These are phyloP conservation scores for Mycosarcoma maydis DNA, from an alignment of 1,284 basidiomycete species.

Conservation along the genomic window DNA sequence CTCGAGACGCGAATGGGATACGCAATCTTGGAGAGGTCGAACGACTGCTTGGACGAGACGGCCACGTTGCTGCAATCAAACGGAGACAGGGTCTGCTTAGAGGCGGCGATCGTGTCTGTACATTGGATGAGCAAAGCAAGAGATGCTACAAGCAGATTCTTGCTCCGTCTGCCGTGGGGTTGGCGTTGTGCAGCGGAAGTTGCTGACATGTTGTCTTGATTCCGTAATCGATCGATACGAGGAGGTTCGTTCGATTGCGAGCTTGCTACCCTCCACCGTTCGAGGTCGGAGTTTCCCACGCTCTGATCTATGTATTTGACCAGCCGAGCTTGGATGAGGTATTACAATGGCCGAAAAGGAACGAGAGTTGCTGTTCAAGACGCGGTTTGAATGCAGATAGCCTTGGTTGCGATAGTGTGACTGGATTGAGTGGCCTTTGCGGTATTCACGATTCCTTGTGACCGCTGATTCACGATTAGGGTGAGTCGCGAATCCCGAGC, in stretches of 20 bases:
- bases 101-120: constrained; percentile 3
- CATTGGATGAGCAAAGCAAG: constrained; percentile 15
- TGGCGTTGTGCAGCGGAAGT: constrained; percentile 2
- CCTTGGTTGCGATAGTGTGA: background rate
- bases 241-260: background rate
- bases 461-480: background rate
- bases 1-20: constrained; percentile 46
- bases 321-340: too few species aligned
- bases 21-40: constrained; percentile 42
- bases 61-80: constrained; percentile 44
- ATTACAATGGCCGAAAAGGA: background rate
- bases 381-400: background rate
- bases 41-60: constrained; percentile 33
- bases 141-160: constrained; percentile 11
- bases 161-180: background rate
- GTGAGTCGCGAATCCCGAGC: constrained; percentile 7
- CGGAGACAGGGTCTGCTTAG: constrained; percentile 39
- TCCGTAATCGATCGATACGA: background rate
- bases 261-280: too few species aligned
- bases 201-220: constrained; percentile 8
- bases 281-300: too few species aligned
- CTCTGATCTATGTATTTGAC: too few species aligned
- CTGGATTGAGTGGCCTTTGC: too few species aligned
- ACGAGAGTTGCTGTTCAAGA: background rate
- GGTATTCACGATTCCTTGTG: too few species aligned